phyloP scores from a whole-genome alignment of 345 rosid species.

The Moricandia moricandioides region DNA sequence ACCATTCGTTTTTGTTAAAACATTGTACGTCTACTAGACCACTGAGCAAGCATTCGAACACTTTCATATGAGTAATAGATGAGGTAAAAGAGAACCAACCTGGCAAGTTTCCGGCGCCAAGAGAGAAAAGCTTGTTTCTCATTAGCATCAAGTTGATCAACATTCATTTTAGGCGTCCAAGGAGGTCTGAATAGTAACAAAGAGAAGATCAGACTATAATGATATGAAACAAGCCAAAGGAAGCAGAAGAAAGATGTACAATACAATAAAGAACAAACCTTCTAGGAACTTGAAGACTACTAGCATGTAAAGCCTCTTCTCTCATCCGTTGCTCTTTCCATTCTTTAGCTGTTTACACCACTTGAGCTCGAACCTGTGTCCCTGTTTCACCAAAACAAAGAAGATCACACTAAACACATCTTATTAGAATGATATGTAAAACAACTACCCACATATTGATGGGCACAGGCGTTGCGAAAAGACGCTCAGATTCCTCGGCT shows the following conservation, averaged over 20 bases:
- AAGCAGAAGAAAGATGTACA: background rate
- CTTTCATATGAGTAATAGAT: background rate
- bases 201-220: background rate
- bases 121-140: background rate
- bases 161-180: slow-evolving; percentile 64
- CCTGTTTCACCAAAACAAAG: slow-evolving; percentile 30
- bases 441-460: slow-evolving; percentile 53
- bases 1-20: background rate
- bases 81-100: slow-evolving; percentile 41
- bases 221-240: background rate
- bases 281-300: slow-evolving; percentile 65
- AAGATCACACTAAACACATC: background rate
- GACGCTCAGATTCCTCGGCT: slow-evolving; percentile 62
- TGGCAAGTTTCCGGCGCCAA: slow-evolving; percentile 76
- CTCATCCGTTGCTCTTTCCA: slow-evolving; percentile 57
- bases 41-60: background rate
- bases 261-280: slow-evolving; percentile 36
- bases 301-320: slow-evolving; percentile 69
- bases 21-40: background rate
- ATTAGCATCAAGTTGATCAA: slow-evolving; percentile 49
- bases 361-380: slow-evolving; percentile 55
- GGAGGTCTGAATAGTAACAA: slow-evolving; percentile 48
- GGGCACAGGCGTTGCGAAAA: slow-evolving; percentile 45
- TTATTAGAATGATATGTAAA: background rate
- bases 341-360: slow-evolving; percentile 51